A percentile compares a stretch with the other conserved stretches of the same genome.
Conservation (phyloP, 768 basidiomycete genomes). For the Pholiota microspora region DNA sequence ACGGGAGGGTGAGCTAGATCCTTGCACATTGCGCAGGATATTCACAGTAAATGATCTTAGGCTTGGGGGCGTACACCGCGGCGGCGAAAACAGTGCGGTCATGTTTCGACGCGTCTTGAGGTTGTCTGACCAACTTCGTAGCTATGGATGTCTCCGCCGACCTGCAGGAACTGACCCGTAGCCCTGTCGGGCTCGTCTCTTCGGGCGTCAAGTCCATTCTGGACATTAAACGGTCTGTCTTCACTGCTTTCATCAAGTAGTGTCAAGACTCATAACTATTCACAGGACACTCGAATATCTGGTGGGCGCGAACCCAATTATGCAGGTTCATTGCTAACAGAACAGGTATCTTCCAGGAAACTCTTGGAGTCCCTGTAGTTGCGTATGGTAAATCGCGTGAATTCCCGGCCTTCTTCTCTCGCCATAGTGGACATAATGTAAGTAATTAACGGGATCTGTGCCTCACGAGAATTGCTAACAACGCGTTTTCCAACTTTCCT, state of each 20-base stretch:
- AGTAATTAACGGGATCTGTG: conserved; percentile 11
- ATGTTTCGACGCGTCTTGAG: not conserved
- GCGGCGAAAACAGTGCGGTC: conserved; percentile 39
- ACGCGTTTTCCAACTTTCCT: not conserved
- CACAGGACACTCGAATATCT: conserved; percentile 77
- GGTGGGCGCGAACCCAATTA: conserved; percentile 33
- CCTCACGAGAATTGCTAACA: not conserved
- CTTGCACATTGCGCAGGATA: not conserved
- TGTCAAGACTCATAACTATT: not conserved
- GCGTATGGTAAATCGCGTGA: conserved; percentile 72
- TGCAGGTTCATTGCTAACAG: not conserved
- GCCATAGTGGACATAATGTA: conserved; percentile 79
- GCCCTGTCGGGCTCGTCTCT: conserved; percentile 89
- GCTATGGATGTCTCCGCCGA: conserved; percentile 97
- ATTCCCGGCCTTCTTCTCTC: conserved; percentile 94
- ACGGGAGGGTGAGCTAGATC: conserved; percentile 78
- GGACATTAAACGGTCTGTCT: conserved; percentile 73
- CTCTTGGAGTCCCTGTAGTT: conserved; percentile 89
- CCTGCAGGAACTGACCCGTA: conserved; percentile 82
- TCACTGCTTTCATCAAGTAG: not conserved
- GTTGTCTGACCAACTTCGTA: conserved; percentile 26
- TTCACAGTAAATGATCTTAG: conserved; percentile 18
- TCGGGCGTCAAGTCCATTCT: conserved; percentile 94
- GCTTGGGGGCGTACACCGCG: conserved; percentile 45
- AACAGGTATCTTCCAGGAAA: conserved; percentile 59